Base-by-base conservation (phyloP, 495 filamentous ascomycete genomes). In the Penicillium atrosanguineum region DNA sequence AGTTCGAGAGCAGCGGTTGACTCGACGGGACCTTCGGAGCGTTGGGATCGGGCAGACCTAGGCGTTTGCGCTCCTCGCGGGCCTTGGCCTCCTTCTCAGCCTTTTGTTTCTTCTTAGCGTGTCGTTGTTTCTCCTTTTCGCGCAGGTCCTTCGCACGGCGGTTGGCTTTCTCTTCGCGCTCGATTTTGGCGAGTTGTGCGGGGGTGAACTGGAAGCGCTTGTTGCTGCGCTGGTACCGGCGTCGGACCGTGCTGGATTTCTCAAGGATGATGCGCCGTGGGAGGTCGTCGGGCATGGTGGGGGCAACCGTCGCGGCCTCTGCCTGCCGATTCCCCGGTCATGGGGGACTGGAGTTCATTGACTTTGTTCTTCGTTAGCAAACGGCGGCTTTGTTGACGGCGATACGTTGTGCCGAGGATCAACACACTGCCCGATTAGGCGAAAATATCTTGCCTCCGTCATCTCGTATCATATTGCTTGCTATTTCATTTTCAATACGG, bases 211-310 rank as follows among this genome's bases (percentile, higher is more conserved):
- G 46, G 59, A 74, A 65, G 41, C 63, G 69, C 56, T 71, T 72
- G 68, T 73, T 73, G 59, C 69, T 73, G 59, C 77, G 71, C 52
- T 78, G 73, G 64, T 78, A 79, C 55, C 66, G 73, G 54, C 67
- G 74, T 60, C 67, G 70, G 38, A 68, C 69, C 16, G 62, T 69
- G 58, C 69, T 72, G 55, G 66, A 78, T 69, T 79, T 75, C 31
- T 78, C 74, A 45, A 78, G 68, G 48, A 72, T 59, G 50, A 76
- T 64, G 39, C 72, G 71, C 26, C 65, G 70, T 51, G 71, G 70
- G 52, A 70, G 69, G 44, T 68, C 57, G 41, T 63, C 57, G 23
- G 74, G 60, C 76, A 78, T 78, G 16, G 26, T 74, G 47, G 26
- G 28, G 45, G 57, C 59, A 57, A 55, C 52, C 55, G 50, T 59